Evolutionary conservation across 345 rosid species (phyloP), one percentile per base, ranked within the genome.

Genomic region (Murraya paniculata): DNA sequence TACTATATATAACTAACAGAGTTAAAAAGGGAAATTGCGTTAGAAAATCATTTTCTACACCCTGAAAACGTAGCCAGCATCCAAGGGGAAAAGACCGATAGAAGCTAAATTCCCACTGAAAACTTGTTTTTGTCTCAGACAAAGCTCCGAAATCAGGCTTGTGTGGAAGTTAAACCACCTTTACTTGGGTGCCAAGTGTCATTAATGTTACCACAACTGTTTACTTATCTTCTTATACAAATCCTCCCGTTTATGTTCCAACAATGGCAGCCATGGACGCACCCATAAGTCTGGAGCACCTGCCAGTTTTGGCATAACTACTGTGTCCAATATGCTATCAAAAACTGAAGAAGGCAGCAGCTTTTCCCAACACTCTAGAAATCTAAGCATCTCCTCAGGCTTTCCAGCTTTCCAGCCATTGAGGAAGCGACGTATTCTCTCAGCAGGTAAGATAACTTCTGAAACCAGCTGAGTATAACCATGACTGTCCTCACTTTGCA

Each of bases 381-480:
- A 61, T 61, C 66, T 61, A 27, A 61, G 33, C 22, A 53, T 53
- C 22, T 18, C 21, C 57, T 53, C 21, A 18, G 57, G 57, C 7
- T 5, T 53, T 53, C 57, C 22, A 16, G 21, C 57, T 7, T 53
- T 53, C 57, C 57, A 53, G 7, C 8, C 1, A 53, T 53, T 18
- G 57, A 53, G 57, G 68, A 87, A 81, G 41, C 97, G 93, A 19
- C 91, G 87, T 80, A 91, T 93, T 84, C 95, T 86, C 75, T 93
- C 90, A 50, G 93, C 97, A 60, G 98, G 98, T 56, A 93, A 83
- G 35, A 93, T 86, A 64, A 95, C 94, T 86, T 93, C 95, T 6
- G 94, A 87, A 79, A 95, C 86, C 73, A 95, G 80, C 77, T 90
- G 97, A 45, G 88, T 82, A 77, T 90, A 95, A 74, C 97, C 90